Evolutionary conservation across 495 filamentous ascomycete species (phyloP), one percentile per base, ranked within the genome.

Genomic region (Tuber umbilicatum): DNA sequence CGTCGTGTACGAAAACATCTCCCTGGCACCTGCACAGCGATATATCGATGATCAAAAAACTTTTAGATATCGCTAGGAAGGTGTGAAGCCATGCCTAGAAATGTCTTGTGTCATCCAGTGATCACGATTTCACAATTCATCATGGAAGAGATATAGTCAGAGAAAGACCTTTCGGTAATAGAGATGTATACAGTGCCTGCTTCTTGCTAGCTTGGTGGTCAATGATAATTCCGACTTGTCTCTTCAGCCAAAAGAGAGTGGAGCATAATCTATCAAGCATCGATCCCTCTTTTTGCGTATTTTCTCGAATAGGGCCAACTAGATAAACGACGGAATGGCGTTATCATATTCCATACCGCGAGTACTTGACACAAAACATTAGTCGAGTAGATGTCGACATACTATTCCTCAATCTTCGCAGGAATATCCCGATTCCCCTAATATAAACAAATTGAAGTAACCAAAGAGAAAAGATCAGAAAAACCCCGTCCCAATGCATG

Each of bases 181-280:
- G 1, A 64, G 55, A 31, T 64, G 55, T 64, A 17, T 17, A 35
- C 14, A 27, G 27, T 64, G 27, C 27, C 27, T 35, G 35, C 55
- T 27, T 55, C 47, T 35, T 64, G 55, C 55, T 14, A 64, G 12
- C 55, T 64, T 14, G 35, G 55, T 35, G 55, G 55, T 35, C 55
- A 64, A 64, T 64, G 55, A 64, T 64, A 64, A 35, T 64, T 64
- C 35, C 55, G 14, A 35, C 55, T 64, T 64, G 27, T 64, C 55
- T 35, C 55, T 31, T 17, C 27, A 64, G 14, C 27, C 55, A 4
- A 35, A 35, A 27, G 50, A 35, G 31, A 35, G 55, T 35, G 55
- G 55, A 64, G 14, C 27, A 35, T 35, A 64, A 64, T 35, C 27
- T 64, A 27, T 64, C 12, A 35, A 35, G 55, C 27, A 64, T 64